Base-by-base conservation (phyloP, 345 rosid genomes). In the Combretum micranthum region DNA sequence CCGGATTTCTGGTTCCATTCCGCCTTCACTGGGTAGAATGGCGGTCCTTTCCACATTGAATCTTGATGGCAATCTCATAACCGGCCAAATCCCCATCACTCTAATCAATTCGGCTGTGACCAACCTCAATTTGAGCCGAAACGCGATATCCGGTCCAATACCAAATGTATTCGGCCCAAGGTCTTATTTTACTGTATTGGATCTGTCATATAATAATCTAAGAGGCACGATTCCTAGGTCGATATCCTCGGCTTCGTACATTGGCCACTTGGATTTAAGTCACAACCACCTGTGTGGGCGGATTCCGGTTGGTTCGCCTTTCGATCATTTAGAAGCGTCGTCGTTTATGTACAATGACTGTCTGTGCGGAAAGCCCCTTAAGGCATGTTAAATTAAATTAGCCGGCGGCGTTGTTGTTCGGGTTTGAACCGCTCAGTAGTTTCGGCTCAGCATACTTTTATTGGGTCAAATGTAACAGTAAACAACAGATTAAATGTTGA, bases 211-310 rank as follows among this genome's bases (percentile, higher is more conserved):
- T 66, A 78, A 78, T 25, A 63, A 58, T 47, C 71, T 78, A 6
- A 59, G 58, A 50, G 83, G 80, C 2, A 53, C 70, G 20, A 64
- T 78, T 52, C 80, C 83, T 8, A 72, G 37, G 49, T 56, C 72
- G 12, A 19, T 75, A 39, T 51, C 69, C 15, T 42, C 50, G 6
- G 80, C 83, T 0, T 47, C 75, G 13, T 78, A 45, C 56, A 67
- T 78, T 20, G 80, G 83, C 14, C 80, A 78, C 68, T 25, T 78
- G 75, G 83, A 75, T 58, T 26, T 78, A 72, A 78, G 83, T 57
- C 71, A 78, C 46, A 78, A 78, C 68, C 77, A 72, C 50, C 66
- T 78, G 0, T 75, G 83, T 20, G 80, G 83, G 48, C 56, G 43
- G 58, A 75, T 78, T 52, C 83, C 80, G 16, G 55, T 23, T 0